These are phyloP conservation scores for Calonectria hongkongensis DNA, from an alignment of 2,329 filamentous ascomycete genomes.

Conservation along the genomic window DNA sequence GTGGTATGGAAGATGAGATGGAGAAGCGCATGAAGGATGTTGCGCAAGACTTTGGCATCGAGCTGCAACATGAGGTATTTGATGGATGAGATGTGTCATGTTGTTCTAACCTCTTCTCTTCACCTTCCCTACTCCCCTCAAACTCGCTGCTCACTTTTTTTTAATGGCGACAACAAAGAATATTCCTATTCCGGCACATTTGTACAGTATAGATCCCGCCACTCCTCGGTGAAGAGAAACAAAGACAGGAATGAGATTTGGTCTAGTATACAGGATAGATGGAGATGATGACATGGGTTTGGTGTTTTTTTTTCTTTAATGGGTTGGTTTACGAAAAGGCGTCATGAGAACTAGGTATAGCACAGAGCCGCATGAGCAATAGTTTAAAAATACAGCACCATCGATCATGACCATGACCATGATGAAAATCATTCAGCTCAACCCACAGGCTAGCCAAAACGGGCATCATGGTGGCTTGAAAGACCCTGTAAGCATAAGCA, in stretches of 20 bases:
- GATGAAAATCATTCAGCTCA: conserved; percentile 22
- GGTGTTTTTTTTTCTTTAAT: conserved; percentile 6
- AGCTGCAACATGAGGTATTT: conserved; percentile 91
- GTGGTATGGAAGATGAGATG: conserved; percentile 95
- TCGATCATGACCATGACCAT: conserved; percentile 28
- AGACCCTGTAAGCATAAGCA: neutral
- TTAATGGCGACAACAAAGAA: neutral
- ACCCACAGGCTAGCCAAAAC: neutral
- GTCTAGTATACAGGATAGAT: conserved; percentile 31
- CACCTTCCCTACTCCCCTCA: neutral
- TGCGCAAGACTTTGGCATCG: conserved; percentile 93
- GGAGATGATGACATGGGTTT: conserved; percentile 10
- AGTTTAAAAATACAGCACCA: conserved; percentile 14
- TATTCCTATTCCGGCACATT: conserved; percentile 18
- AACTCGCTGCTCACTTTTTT: neutral
- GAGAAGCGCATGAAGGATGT: conserved; percentile 91
- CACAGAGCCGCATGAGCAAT: conserved; percentile 34
- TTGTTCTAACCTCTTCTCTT: neutral
- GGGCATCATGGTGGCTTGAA: neutral
- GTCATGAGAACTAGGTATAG: conserved; percentile 25
- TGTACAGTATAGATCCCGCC: conserved; percentile 31
- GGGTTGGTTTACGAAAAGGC: conserved; percentile 22
- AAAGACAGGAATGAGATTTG: neutral
- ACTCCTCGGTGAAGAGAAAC: conserved; percentile 14
- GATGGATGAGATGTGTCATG: conserved; percentile 79